phyloP scores from a whole-genome alignment of 805 yeast species.

The Candida cerambycidarum region DNA sequence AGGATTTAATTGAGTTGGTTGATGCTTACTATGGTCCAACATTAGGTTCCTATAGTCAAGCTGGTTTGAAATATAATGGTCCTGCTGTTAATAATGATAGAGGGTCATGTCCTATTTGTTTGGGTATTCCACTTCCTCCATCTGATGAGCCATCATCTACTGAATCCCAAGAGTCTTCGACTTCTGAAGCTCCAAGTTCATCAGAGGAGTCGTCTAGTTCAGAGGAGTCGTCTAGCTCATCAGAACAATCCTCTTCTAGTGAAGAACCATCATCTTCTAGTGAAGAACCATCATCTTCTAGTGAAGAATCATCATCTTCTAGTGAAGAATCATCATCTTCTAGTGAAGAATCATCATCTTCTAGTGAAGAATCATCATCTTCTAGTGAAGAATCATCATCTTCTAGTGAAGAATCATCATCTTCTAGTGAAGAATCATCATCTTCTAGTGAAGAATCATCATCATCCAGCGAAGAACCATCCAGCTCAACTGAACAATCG shows the following conservation, averaged over 20 bases:
- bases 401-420: not conserved
- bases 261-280: not conserved
- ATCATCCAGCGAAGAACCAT: no score
- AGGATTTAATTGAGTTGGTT: constrained; percentile 7
- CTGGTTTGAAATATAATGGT: constrained; percentile 17
- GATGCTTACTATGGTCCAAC: constrained; percentile 7
- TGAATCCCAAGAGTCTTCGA: not conserved
- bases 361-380: no score
- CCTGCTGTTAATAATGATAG: constrained; percentile 2
- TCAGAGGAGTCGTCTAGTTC: not conserved
- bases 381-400: no score
- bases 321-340: no score
- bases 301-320: no score
- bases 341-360: no score
- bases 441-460: no score
- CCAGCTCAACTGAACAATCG: not conserved
- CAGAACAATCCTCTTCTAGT: not conserved
- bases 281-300: not conserved
- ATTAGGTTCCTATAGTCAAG: constrained; percentile 10
- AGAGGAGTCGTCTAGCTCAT: not conserved
- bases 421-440: no score
- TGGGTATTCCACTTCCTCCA: not conserved
- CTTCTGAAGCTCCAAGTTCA: not conserved
- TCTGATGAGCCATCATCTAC: not conserved
- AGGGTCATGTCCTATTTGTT: not conserved